phyloP scores from a whole-genome alignment of 2,329 filamentous ascomycete genomes.

The Fusarium cyanostomum region DNA sequence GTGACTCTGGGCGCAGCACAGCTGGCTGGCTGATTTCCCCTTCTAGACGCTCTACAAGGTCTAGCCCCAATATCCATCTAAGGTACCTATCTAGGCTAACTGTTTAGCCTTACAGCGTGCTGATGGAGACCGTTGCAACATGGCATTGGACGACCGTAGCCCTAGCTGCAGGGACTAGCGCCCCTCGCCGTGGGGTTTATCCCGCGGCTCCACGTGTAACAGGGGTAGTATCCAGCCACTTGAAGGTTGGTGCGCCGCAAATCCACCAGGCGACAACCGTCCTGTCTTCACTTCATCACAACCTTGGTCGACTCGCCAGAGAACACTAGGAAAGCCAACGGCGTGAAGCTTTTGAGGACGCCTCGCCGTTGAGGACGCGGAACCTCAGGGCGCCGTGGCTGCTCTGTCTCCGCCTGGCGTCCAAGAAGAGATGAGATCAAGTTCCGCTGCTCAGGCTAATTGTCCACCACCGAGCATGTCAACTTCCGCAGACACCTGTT shows the following conservation, averaged over 20 bases:
- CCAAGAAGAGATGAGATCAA: background rate
- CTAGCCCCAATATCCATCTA: background rate
- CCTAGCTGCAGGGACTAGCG: slow-evolving; percentile 22
- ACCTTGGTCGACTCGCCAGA: background rate
- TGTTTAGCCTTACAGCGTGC: slow-evolving; percentile 22
- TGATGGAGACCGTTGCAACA: slow-evolving; percentile 2
- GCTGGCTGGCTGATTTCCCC: too few relatives aligned
- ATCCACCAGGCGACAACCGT: background rate
- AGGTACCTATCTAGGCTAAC: background rate
- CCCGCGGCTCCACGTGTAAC: slow-evolving; percentile 10
- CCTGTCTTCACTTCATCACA: background rate
- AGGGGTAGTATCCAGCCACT: slow-evolving; percentile 15
- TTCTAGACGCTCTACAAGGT: too few relatives aligned
- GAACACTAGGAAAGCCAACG: background rate
- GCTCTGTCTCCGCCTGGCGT: background rate
- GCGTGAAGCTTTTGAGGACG: background rate
- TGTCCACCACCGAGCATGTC: background rate
- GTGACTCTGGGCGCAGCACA: too few relatives aligned
- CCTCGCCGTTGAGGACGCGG: background rate
- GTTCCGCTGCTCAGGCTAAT: background rate
- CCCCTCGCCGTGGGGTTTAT: background rate
- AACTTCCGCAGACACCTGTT: background rate
- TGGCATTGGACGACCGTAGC: slow-evolving; percentile 22
- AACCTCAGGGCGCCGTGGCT: background rate
- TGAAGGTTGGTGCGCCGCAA: background rate